Base-by-base conservation (phyloP, 2,329 filamentous ascomycete species). In the Colletotrichum endophyticum region DNA sequence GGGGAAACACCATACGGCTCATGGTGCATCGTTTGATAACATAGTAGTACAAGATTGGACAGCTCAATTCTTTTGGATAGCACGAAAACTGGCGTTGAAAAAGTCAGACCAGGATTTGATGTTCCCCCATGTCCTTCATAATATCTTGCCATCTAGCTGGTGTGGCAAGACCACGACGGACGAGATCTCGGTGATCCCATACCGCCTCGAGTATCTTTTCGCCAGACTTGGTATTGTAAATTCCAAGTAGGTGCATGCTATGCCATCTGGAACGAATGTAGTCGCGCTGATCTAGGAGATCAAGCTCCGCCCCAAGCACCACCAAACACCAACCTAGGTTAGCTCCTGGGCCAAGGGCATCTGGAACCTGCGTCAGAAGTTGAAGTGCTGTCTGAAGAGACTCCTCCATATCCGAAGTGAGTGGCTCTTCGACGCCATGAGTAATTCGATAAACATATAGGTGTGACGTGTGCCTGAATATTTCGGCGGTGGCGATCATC, bases 291-390 rank as follows among this genome's bases (percentile, higher is more conserved):
- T 73, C 30, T 8, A 34, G 15, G 19, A 25, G n/a, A 34, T 73
- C 64, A 34, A 73, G 49, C 53, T 73, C 71, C 5, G 71, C 64
- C 34, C 66, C 71, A 53, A 73, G 53, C 32, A 73, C 71, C 13
- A 73, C 71, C 32, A 73, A 25, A n/a, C 71, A 73, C 71, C 66
- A 73, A 16, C 71, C 71, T 13, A 73, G 62, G 22, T 73, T 73
- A 9, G 71, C 71, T 22, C 71, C 71, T 27, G 71, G 71, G 11
- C 71, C 66, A 32, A 69, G 53, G 13, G 71, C 64, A 19, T 73
- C 71, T 25, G 71, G 71, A 16, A 73, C 71, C 66, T 70, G 68
- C 15, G 71, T 70, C 22, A 49, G 11, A 49, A 22, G 44, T 49
- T 49, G 44, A 7, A 49, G 44, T 49, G n/a, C 11, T 22, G 6